Evolutionary conservation across 73 alveolate species (phyloP).

Genomic region (Tetrahymena thermophila): DNA sequence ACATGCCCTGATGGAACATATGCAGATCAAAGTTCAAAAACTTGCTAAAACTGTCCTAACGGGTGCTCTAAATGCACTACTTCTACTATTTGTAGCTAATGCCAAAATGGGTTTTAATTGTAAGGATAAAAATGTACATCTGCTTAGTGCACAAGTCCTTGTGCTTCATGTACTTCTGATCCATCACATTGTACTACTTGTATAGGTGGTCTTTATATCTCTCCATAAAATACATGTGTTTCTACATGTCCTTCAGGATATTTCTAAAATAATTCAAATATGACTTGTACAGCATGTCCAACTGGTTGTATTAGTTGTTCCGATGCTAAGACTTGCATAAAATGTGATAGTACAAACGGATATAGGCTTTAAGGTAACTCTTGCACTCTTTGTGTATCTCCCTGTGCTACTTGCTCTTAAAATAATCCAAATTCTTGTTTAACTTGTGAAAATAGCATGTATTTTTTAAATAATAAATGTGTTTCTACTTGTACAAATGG

Average conservation of each 20-base stretch:
- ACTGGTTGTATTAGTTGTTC: background rate
- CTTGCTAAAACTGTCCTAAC: background rate
- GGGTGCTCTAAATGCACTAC: background rate
- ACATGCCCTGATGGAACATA: background rate
- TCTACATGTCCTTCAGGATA: background rate
- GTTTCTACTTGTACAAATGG: background rate
- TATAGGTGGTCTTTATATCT: background rate
- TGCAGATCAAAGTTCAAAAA: background rate
- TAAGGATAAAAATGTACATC: background rate
- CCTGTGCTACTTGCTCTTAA: background rate
- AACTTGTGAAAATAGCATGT: background rate
- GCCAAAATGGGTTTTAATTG: background rate
- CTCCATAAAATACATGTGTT: background rate
- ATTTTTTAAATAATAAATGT: background rate
- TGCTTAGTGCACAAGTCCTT: background rate
- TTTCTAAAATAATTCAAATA: background rate
- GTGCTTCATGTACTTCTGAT: background rate
- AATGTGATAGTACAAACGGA: background rate
- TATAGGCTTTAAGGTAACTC: background rate
- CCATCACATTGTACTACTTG: background rate
- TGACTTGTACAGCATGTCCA: background rate
- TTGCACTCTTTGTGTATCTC: background rate
- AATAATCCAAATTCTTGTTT: background rate
- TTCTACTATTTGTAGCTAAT: background rate
- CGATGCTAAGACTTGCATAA: background rate